Evolutionary conservation across 352 stramenopile species (phyloP).

Genomic region (Phytophthora citrophthora): DNA sequence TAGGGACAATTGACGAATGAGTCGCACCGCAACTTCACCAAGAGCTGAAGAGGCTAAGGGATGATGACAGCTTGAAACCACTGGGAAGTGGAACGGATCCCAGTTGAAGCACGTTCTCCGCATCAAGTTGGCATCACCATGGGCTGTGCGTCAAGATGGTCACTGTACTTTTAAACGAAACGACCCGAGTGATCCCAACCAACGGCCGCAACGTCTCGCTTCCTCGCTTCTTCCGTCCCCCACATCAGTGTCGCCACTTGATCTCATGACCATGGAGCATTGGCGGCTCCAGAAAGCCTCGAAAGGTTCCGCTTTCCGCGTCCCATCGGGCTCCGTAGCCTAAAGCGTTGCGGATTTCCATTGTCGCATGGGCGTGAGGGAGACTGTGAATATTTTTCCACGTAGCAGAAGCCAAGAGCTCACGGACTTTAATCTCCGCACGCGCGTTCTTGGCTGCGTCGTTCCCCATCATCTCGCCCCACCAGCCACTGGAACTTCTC

Average conservation of each 20-base stretch:
- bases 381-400: constrained; percentile 89
- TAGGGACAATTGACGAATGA: constrained; percentile 38
- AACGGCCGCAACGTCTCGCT: constrained; percentile 25
- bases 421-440: constrained; percentile 51
- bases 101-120: constrained; percentile 25
- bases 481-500: constrained; percentile 72
- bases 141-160: constrained; percentile 14
- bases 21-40: constrained; percentile 9
- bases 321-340: constrained; percentile 85
- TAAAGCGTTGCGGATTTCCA: constrained; percentile 72
- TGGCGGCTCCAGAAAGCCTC: constrained; percentile 85
- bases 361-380: constrained; percentile 65
- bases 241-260: constrained; percentile 64
- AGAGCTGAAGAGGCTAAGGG: background rate
- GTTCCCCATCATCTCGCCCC: constrained; percentile 64
- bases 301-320: constrained; percentile 51
- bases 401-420: constrained; percentile 59
- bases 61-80: constrained; percentile 21
- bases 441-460: constrained; percentile 72
- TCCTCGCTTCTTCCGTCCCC: constrained; percentile 15
- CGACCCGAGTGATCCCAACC: constrained; percentile 22
- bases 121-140: constrained; percentile 8
- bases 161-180: constrained; percentile 26
- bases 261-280: constrained; percentile 80
- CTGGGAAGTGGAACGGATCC: constrained; percentile 19